phyloP scores from a whole-genome alignment of 73 alveolate species.

The Paramecium sonneborni region DNA sequence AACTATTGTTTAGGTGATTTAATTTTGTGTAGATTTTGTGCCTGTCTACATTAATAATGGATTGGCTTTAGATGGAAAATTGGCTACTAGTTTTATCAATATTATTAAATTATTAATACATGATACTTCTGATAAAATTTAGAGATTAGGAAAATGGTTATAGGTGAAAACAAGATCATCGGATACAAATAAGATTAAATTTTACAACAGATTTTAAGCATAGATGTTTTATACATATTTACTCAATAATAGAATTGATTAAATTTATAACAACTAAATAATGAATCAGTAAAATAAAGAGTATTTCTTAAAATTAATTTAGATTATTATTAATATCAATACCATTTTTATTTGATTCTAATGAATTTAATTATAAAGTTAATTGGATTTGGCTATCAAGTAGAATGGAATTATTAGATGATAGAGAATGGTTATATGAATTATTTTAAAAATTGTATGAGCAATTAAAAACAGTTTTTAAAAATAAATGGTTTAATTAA shows the following conservation, averaged over 20 bases:
- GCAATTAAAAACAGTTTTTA: background rate
- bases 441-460: background rate
- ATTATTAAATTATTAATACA: background rate
- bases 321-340: background rate
- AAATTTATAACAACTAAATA: background rate
- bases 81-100: background rate
- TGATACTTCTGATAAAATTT: background rate
- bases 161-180: background rate
- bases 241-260: background rate
- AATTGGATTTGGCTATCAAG: constrained; percentile 9
- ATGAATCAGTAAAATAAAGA: background rate
- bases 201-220: background rate
- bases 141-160: background rate
- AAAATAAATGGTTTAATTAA: background rate
- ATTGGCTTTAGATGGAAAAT: background rate
- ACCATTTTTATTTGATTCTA: background rate
- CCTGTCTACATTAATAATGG: background rate
- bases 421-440: background rate
- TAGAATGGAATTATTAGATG: constrained; percentile 21
- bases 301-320: background rate
- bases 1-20: background rate
- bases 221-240: background rate
- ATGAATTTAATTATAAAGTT: background rate
- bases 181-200: background rate
- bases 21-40: background rate